Percentiles rank a stretch among this genome's conserved stretches.
Conservation (phyloP, 805 yeast genomes). For the Hermanozyma aechmeae region DNA sequence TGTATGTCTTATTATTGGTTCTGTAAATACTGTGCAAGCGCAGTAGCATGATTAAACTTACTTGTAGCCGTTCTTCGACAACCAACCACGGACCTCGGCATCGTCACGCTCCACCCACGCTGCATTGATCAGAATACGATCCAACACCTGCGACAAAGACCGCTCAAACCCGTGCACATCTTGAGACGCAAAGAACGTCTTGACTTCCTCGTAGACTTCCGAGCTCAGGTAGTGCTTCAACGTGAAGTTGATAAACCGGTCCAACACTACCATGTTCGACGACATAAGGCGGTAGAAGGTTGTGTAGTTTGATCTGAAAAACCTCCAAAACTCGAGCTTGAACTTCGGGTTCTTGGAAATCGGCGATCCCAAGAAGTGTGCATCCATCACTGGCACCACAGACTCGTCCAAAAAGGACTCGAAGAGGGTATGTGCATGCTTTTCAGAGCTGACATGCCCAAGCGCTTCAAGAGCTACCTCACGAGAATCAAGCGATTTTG, state of each 20-base stretch:
- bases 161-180: conserved; percentile 46
- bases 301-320: conserved; percentile 39
- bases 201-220: conserved; percentile 19
- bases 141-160: conserved; percentile 36
- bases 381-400: conserved; percentile 49
- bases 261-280: conserved; percentile 42
- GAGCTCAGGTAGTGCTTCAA: conserved; percentile 22
- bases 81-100: conserved; percentile 35
- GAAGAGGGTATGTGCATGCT: conserved; percentile 28
- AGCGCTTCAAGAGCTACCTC: conserved; percentile 51
- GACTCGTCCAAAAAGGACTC: conserved; percentile 30
- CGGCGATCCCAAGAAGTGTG: conserved; percentile 39
- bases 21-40: no score
- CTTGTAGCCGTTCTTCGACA: no score
- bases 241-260: conserved; percentile 33
- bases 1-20: no score
- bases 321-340: conserved; percentile 39
- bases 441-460: conserved; percentile 34
- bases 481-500: conserved; percentile 47
- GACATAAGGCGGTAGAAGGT: conserved; percentile 35
- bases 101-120: conserved; percentile 43
- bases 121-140: conserved; percentile 39
- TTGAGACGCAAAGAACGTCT: conserved; percentile 34
- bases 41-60: no score
- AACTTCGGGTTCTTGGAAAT: conserved; percentile 38